Base-by-base conservation (phyloP, 1,139 yeast genomes). In the Debaryomyces subglobosus region DNA sequence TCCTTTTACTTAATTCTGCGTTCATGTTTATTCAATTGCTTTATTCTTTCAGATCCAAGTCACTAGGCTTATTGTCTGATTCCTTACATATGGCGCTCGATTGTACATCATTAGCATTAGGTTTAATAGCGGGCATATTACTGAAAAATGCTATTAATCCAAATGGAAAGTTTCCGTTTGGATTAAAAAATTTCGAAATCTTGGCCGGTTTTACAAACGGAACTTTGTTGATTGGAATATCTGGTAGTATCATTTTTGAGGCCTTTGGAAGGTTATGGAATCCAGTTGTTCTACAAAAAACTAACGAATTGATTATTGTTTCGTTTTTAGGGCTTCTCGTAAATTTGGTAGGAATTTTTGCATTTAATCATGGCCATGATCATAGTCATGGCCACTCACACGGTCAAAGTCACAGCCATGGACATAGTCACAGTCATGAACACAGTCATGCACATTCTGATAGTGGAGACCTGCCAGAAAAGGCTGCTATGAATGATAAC, bases 121-220 rank as follows among this genome's bases (percentile, higher is more conserved):
- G 99, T 0, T 72, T 95, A 4, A 79, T 94, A 27, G 99, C 99
- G 0, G 90, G 96, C 18, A 81, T 78, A 3, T 61, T 80, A 23
- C 74, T 82, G 42, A 79, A 79, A 48, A 66, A 69, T 27, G 70
- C 71, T 12, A 64, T 71, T 43, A 69, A 74, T 47, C 82, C 92
- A 7, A 84, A 83, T 49, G 79, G 85, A 12, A 77, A 82, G 49
- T 94, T 81, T 60, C 98, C 99, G 0, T 91, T 89, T 69, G 97
- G 97, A 0, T 74, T 92, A 49, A 78, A 84, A 12, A 84, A 90
- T 63, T 85, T 94, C 44, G 99, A 92, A 62, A 90, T 95, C 1
- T 75, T 95, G 50, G 95, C 97, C 0, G 99, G 99, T 0, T 94
- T 94, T 60, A 89, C 98, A 5, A 94, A 94, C 65, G 99, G 97